Evolutionary conservation across 2,329 filamentous ascomycete genomes (phyloP).

Genomic region (Aspergillus carbonarius): DNA sequence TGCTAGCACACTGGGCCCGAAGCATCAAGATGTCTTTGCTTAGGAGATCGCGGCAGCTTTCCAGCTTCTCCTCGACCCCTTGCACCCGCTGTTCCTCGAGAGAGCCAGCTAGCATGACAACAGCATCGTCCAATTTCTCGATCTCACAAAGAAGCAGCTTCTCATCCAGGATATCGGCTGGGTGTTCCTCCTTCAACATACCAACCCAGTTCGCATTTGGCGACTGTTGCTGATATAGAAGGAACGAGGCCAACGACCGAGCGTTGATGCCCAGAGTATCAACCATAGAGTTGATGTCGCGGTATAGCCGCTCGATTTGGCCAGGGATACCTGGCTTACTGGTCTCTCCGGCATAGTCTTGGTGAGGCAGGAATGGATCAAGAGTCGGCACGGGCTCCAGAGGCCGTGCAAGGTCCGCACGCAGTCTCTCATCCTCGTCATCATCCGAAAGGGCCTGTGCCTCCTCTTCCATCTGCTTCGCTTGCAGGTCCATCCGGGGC

Average conservation of each 20-base stretch:
- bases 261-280: slow-evolving; percentile 88
- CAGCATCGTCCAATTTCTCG: slow-evolving; percentile 62
- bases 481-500: slow-evolving; percentile 31
- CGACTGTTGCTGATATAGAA: slow-evolving; percentile 47
- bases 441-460: slow-evolving; percentile 44
- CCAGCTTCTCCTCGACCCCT: slow-evolving; percentile 67
- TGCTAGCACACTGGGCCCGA: slow-evolving; percentile 71
- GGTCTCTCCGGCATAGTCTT: slow-evolving; percentile 46
- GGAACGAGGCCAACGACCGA: slow-evolving; percentile 59
- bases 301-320: slow-evolving; percentile 51
- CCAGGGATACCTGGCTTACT: slow-evolving; percentile 50
- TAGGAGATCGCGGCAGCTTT: slow-evolving; percentile 64
- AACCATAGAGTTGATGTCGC: slow-evolving; percentile 73
- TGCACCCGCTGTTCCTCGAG: slow-evolving; percentile 68
- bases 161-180: slow-evolving; percentile 66
- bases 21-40: slow-evolving; percentile 69
- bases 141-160: slow-evolving; percentile 77
- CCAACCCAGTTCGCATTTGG: slow-evolving; percentile 52
- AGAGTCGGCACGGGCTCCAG: slow-evolving; percentile 44
- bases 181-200: slow-evolving; percentile 50
- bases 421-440: slow-evolving; percentile 49
- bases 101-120: slow-evolving; percentile 64
- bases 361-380: slow-evolving; percentile 51
- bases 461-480: slow-evolving; percentile 32
- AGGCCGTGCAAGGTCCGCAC: slow-evolving; percentile 45